phyloP scores from a whole-genome alignment of 331 rosid genomes.

The Saraca asoca region DNA sequence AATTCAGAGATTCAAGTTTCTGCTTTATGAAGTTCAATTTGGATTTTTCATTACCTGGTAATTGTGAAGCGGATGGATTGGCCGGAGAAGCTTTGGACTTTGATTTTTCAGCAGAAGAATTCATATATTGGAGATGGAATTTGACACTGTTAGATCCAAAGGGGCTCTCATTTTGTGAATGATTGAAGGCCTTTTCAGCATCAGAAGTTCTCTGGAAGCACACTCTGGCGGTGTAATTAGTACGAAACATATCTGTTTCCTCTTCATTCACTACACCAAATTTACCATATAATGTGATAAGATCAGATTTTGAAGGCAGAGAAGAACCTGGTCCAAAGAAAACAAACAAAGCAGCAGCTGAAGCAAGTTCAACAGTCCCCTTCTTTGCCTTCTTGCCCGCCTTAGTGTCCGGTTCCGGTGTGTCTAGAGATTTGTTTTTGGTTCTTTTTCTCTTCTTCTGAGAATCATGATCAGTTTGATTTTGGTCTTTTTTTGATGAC shows the following conservation, averaged over 20 bases:
- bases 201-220: conserved; percentile 49
- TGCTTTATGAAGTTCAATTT: conserved; percentile 48
- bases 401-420: conserved; percentile 25
- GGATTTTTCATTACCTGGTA: conserved; percentile 39
- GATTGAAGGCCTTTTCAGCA: conserved; percentile 56
- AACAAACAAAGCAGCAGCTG: conserved; percentile 48
- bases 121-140: conserved; percentile 44
- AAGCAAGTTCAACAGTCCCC: conserved; percentile 21
- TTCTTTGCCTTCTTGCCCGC: conserved; percentile 33
- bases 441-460: conserved; percentile 38
- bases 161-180: conserved; percentile 53
- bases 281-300: conserved; percentile 49
- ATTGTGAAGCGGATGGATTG: conserved; percentile 33
- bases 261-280: conserved; percentile 61
- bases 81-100: conserved; percentile 33
- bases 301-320: conserved; percentile 67
- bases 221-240: conserved; percentile 62
- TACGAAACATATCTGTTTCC: conserved; percentile 58
- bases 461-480: conserved; percentile 38
- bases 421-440: conserved; percentile 37
- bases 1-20: conserved; percentile 55
- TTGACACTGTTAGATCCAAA: conserved; percentile 50
- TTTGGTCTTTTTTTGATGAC: conserved; percentile 27
- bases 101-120: conserved; percentile 39
- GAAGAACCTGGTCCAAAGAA: conserved; percentile 61